phyloP scores from a whole-genome alignment of 2,329 filamentous ascomycete genomes.

The Parafenestella ontariensis region DNA sequence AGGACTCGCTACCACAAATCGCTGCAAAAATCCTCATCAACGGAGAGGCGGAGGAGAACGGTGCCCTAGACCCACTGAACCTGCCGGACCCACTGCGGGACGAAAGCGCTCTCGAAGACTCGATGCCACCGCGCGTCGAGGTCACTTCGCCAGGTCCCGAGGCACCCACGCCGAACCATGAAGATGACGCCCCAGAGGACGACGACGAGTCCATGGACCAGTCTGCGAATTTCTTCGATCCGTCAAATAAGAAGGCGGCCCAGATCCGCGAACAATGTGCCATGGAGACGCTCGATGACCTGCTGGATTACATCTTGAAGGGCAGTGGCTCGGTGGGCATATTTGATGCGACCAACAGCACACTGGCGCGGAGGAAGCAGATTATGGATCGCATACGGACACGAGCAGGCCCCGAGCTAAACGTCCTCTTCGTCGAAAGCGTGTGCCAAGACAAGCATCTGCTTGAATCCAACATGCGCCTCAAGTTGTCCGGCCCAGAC shows the following conservation, averaged over 20 bases:
- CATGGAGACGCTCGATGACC: conserved; percentile 88
- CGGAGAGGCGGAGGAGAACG: conserved; percentile 55
- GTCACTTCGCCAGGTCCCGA: conserved; percentile 45
- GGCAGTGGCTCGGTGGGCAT: conserved; percentile 90
- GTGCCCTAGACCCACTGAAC: conserved; percentile 41
- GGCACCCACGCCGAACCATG: conserved; percentile 27
- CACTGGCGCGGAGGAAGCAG: conserved; percentile 80
- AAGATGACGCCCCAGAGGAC: conserved; percentile 31
- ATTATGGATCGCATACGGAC: conserved; percentile 84
- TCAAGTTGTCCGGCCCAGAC: conserved; percentile 94
- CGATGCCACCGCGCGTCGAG: conserved; percentile 34
- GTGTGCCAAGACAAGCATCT: conserved; percentile 85
- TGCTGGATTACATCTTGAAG: conserved; percentile 85
- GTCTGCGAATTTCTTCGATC: conserved; percentile 92
- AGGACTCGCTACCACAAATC: conserved; percentile 46
- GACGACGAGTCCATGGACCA: conserved; percentile 74
- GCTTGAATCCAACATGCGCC: conserved; percentile 93
- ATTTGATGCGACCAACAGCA: conserved; percentile 97
- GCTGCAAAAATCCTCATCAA: conserved; percentile 66
- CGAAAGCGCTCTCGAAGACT: conserved; percentile 36
- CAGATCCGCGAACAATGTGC: conserved; percentile 90
- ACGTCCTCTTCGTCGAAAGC: conserved; percentile 94
- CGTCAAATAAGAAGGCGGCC: conserved; percentile 80
- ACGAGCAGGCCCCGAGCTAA: conserved; percentile 82
- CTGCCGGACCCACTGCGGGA: conserved; percentile 37